These are phyloP conservation scores for Talaromyces islandicus DNA, from an alignment of 2,329 filamentous ascomycete genomes.

Conservation along the genomic window DNA sequence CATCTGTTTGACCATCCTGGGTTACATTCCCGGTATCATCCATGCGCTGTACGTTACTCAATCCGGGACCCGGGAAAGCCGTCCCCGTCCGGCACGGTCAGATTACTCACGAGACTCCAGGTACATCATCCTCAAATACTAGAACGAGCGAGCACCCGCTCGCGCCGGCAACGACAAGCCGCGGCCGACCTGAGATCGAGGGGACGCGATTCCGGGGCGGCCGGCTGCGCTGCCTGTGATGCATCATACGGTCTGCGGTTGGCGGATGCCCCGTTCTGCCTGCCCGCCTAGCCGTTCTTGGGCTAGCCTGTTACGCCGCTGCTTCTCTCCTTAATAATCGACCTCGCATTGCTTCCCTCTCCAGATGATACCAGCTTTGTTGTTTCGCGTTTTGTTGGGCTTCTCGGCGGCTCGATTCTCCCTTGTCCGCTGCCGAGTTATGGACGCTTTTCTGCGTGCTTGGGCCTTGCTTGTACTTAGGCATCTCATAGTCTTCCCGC, in stretches of 20 bases:
- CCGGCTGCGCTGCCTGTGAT: not conserved
- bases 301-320: conserved; percentile 1
- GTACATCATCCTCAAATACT: conserved; percentile 88
- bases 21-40: conserved; percentile 77
- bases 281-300: conserved; percentile 1
- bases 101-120: conserved; percentile 32
- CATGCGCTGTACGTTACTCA: conserved; percentile 67
- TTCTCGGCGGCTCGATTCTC: conserved; percentile 4
- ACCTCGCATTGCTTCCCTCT: conserved; percentile 10
- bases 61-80: not conserved
- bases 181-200: not conserved
- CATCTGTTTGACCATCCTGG: conserved; percentile 76
- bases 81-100: not conserved
- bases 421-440: not conserved
- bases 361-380: conserved; percentile 35
- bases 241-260: no score
- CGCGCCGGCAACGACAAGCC: not conserved
- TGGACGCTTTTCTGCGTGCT: not conserved
- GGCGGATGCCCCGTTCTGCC: no score
- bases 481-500: not conserved
- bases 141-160: conserved; percentile 28
- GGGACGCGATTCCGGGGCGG: not conserved
- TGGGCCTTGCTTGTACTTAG: not conserved
- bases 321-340: not conserved
- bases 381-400: conserved; percentile 22